phyloP scores from a whole-genome alignment of 345 rosid species.

The Aurinia saxatilis region DNA sequence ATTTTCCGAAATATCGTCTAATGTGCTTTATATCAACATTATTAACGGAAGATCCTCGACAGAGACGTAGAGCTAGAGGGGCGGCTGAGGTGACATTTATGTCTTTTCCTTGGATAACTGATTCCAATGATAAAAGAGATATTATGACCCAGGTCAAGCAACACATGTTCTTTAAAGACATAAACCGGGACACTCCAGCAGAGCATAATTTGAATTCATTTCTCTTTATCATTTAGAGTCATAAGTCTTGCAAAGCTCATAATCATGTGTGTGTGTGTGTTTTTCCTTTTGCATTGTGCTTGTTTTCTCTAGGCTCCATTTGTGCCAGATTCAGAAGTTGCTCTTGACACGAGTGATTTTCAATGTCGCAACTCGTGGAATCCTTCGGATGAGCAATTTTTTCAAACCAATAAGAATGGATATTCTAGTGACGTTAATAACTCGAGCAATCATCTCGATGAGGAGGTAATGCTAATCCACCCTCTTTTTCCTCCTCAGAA shows the following conservation, averaged over 20 bases:
- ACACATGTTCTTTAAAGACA: slow-evolving; percentile 78
- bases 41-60: slow-evolving; percentile 82
- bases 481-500: not conserved
- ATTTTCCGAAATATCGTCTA: too few relatives aligned
- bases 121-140: slow-evolving; percentile 7
- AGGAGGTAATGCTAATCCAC: slow-evolving; percentile 42
- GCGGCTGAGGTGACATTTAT: slow-evolving; percentile 68
- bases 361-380: too few relatives aligned
- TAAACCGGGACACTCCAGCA: slow-evolving; percentile 89
- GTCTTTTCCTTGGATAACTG: slow-evolving; percentile 4
- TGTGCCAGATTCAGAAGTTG: slow-evolving; percentile 69
- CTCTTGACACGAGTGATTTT: slow-evolving; percentile 84
- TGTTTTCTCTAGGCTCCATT: too few relatives aligned
- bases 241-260: too few relatives aligned
- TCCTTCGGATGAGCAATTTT: too few relatives aligned
- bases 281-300: too few relatives aligned
- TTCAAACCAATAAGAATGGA: too few relatives aligned
- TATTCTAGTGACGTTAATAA: too few relatives aligned
- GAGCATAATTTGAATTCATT: too few relatives aligned
- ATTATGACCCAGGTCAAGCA: slow-evolving; percentile 63
- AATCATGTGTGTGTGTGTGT: too few relatives aligned
- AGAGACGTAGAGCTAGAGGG: slow-evolving; percentile 91
- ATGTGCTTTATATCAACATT: slow-evolving; percentile 42
- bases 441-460: too few relatives aligned
- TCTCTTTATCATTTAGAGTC: too few relatives aligned